phyloP scores from a whole-genome alignment of 768 basidiomycete species.

The Kwoniella bestiolae region DNA sequence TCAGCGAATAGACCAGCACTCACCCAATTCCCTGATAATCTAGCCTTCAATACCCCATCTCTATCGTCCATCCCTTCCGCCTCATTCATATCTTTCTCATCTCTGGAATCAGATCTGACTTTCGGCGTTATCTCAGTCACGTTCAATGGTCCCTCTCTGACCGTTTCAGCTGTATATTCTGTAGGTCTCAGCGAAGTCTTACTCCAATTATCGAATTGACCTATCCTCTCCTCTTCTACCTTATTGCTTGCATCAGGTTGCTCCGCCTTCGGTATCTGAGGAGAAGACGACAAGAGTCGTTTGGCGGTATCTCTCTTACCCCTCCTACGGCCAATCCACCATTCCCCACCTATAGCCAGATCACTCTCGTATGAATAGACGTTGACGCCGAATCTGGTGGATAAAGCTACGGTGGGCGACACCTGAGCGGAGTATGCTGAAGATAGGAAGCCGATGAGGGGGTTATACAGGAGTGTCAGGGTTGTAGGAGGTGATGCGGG shows the following conservation, averaged over 20 bases:
- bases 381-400: slow-evolving; percentile 90
- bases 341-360: slow-evolving; percentile 92
- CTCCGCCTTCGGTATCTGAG: neutral
- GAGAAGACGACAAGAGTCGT: neutral
- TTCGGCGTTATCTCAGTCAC: slow-evolving; percentile 2
- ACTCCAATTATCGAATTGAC: slow-evolving; percentile 10
- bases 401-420: slow-evolving; percentile 79
- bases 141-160: slow-evolving; percentile 25
- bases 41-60: slow-evolving; percentile 82
- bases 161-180: neutral
- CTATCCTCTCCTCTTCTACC: slow-evolving; percentile 8
- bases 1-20: slow-evolving; percentile 49
- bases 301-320: slow-evolving; percentile 42
- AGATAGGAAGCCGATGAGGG: slow-evolving; percentile 92
- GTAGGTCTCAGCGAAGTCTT: slow-evolving; percentile 20
- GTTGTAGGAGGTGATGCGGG: slow-evolving; percentile 79
- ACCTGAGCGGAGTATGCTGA: slow-evolving; percentile 88
- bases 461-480: slow-evolving; percentile 91
- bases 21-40: slow-evolving; percentile 86
- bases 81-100: neutral
- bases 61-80: slow-evolving; percentile 37
- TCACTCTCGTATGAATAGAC: slow-evolving; percentile 96
- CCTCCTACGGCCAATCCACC: slow-evolving; percentile 77
- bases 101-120: too few species aligned
- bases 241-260: too few species aligned